A percentile compares a stretch with the other conserved stretches of the same genome.
These are phyloP conservation scores for Zasmidium citrigriseum DNA, from an alignment of 2,329 filamentous ascomycete genomes.

Conservation along the genomic window DNA sequence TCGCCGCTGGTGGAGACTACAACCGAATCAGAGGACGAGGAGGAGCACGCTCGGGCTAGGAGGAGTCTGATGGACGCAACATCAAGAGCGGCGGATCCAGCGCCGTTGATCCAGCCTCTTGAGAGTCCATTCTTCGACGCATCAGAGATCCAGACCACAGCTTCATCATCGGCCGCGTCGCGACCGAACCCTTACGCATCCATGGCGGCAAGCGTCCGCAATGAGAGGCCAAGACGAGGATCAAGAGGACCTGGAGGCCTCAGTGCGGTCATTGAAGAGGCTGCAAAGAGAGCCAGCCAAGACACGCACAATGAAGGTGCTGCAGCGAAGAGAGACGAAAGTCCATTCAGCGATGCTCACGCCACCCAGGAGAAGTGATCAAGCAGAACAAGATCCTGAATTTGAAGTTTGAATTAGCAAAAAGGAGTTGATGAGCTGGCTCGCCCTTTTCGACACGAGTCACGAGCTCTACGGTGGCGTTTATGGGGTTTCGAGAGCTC, in stretches of 20 bases:
- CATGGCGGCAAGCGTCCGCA: constrained; percentile 34
- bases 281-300: constrained; percentile 41
- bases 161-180: constrained; percentile 13
- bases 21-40: constrained; percentile 33
- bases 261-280: constrained; percentile 50
- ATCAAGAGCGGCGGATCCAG: constrained; percentile 15
- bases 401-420: neutral
- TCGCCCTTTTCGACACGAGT: constrained; percentile 8
- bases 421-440: constrained; percentile 7
- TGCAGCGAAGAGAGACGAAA: constrained; percentile 28
- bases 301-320: constrained; percentile 28
- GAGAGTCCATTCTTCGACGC: constrained; percentile 38
- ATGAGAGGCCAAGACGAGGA: constrained; percentile 14
- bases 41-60: constrained; percentile 33
- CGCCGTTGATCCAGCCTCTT: constrained; percentile 27
- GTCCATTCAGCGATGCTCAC: constrained; percentile 37
- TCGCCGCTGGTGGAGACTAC: constrained; percentile 33
- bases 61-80: constrained; percentile 26
- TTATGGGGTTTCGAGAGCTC: neutral
- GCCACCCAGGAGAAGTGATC: constrained; percentile 3
- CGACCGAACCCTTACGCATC: constrained; percentile 42
- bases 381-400: neutral
- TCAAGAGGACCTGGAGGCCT: constrained; percentile 31
- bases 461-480: constrained; percentile 7
- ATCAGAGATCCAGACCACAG: constrained; percentile 25